Conservation (phyloP, 805 yeast genomes). For the Sugiyamaella chiloensis region DNA sequence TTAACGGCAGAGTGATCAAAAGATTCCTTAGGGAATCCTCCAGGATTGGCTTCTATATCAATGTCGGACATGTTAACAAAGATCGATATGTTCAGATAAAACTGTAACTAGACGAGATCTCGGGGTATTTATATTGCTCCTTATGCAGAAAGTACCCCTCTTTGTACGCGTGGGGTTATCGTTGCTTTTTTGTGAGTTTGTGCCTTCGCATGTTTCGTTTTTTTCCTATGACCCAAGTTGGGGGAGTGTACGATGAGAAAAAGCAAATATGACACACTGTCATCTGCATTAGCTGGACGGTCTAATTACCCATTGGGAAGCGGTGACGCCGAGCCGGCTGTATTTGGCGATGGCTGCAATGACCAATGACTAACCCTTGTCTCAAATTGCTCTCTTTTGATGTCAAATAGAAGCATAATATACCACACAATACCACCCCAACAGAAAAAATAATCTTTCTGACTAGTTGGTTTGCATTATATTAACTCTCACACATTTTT, state of each 20-base stretch:
- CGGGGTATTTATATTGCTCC: background rate
- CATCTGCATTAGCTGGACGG: background rate
- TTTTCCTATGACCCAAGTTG: background rate
- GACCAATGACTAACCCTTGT: too few relatives aligned
- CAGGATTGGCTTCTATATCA: constrained; percentile 12
- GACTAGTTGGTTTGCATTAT: too few relatives aligned
- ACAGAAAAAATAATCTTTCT: too few relatives aligned
- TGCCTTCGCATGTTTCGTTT: too few relatives aligned
- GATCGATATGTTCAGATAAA: background rate
- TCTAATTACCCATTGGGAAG: constrained; percentile 2
- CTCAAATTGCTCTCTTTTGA: background rate
- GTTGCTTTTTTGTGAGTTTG: background rate
- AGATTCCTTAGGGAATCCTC: background rate
- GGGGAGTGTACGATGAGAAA: background rate
- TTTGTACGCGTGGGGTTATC: constrained; percentile 1
- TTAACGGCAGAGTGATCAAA: background rate
- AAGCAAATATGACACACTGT: background rate
- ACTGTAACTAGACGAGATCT: background rate
- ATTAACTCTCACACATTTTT: too few relatives aligned
- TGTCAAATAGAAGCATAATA: background rate
- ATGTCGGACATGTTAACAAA: constrained; percentile 4
- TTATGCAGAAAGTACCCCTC: background rate
- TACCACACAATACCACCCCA: background rate
- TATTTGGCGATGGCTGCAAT: too few relatives aligned
- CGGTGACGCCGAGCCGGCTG: too few relatives aligned